Evolutionary conservation across 139 green algal species (phyloP), one percentile per base, ranked within the genome.

Genomic region (Chlamydomonas sp.): DNA sequence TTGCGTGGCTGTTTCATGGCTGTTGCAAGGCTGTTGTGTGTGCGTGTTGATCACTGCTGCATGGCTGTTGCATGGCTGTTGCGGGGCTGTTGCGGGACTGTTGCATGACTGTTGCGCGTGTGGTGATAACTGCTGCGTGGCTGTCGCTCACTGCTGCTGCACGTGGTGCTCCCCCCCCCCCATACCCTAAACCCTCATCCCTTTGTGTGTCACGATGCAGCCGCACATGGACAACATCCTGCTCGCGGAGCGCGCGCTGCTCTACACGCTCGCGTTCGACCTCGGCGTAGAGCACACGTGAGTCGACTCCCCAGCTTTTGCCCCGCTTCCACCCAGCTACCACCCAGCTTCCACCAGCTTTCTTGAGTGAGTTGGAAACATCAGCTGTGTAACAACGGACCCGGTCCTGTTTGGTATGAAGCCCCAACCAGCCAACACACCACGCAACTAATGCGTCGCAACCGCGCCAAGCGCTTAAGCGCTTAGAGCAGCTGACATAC

Each of bases 181-280:
- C 10, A 10, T 10, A 5, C 10, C 20, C 24, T 62, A 24, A 16
- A 62, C 16, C 3, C 29, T 20, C 4, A 24, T 29, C 29, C 31
- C 33, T 54, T 16, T 64, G 22, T 64, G 22, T 20, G 34, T 22
- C 31, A 66, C 29, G 26, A 39, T 70, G 26, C 67, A 82, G 69
- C 26, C 39, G 1, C 6, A 76, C 37, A 28, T 83, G 66, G 81
- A 83, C 57, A 43, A 76, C 59, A 39, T 83, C 48, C 74, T 86
- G 59, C 58, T 80, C 48, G 76, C 77, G 30, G 81, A 86, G 81
- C 72, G 81, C 4, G 81, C 77, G 3, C 65, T 86, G 60, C 72
- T 86, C 69, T 86, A 83, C 76, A 80, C 81, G 13, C 59, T 86
- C 26, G 71, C 58, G 34, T 86, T 86, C 31, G 65, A 82, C 48